A percentile compares a stretch with the other conserved stretches of the same genome.
These are phyloP conservation scores for Phoenix dactylifera DNA, from an alignment of 176 grass and related monocot genomes.

Conservation along the genomic window DNA sequence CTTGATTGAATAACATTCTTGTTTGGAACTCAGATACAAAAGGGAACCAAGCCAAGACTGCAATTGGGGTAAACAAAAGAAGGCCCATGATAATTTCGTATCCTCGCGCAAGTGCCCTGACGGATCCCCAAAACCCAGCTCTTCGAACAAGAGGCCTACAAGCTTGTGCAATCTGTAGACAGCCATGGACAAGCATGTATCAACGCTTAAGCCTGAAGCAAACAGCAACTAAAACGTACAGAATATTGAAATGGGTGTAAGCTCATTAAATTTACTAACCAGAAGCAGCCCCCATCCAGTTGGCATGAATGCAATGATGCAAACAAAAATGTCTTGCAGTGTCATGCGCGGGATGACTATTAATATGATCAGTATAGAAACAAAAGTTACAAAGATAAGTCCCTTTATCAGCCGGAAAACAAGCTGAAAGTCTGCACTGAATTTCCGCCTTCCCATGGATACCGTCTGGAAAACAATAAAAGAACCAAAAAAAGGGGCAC, in stretches of 20 bases:
- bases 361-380: slow-evolving; percentile 70
- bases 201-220: too few relatives aligned
- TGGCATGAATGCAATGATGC: slow-evolving; percentile 87
- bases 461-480: slow-evolving; percentile 50
- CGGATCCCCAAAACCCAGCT: slow-evolving; percentile 50
- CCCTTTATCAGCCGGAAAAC: slow-evolving; percentile 90
- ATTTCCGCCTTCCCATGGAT: slow-evolving; percentile 53
- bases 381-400: slow-evolving; percentile 68
- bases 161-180: slow-evolving; percentile 57
- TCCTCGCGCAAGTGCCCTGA: slow-evolving; percentile 64
- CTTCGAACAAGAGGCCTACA: slow-evolving; percentile 28
- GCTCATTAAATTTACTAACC: slow-evolving; percentile 22
- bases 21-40: slow-evolving; percentile 95
- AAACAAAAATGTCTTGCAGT: slow-evolving; percentile 72
- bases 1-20: slow-evolving; percentile 94
- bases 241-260: not conserved
- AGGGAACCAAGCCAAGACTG: slow-evolving; percentile 83
- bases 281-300: slow-evolving; percentile 88
- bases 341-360: slow-evolving; percentile 78
- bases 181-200: not conserved
- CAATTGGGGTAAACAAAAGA: slow-evolving; percentile 73
- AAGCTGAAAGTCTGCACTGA: slow-evolving; percentile 85
- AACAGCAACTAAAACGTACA: too few relatives aligned
- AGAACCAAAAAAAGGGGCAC: not conserved
- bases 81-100: slow-evolving; percentile 92